Percentiles rank a stretch among this genome's conserved stretches.
phyloP scores from a whole-genome alignment of 805 yeast genomes.

The Spathaspora gorwiae region DNA sequence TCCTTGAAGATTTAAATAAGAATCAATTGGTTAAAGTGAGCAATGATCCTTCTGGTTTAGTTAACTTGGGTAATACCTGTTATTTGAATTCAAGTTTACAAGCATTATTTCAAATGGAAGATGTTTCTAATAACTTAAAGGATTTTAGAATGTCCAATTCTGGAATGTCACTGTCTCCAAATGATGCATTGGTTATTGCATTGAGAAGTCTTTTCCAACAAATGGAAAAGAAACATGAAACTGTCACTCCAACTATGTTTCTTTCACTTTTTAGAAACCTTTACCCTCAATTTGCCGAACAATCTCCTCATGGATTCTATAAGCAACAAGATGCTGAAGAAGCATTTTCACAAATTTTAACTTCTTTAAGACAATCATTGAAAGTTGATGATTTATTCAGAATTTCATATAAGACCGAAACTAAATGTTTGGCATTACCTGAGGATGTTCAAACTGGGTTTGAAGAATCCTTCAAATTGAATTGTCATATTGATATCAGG shows the following conservation, averaged over 20 bases:
- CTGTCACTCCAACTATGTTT: slow-evolving; percentile 65
- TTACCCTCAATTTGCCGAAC: slow-evolving; percentile 89
- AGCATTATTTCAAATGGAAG: slow-evolving; percentile 45
- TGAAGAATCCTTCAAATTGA: slow-evolving; percentile 65
- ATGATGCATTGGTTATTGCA: slow-evolving; percentile 20
- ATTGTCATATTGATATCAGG: slow-evolving; percentile 80
- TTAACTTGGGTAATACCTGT: slow-evolving; percentile 73
- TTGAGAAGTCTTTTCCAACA: slow-evolving; percentile 43
- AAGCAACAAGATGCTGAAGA: slow-evolving; percentile 99
- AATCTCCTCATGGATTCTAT: slow-evolving; percentile 60
- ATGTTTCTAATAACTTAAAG: slow-evolving; percentile 29
- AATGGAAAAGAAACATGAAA: slow-evolving; percentile 41
- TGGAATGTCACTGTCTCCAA: slow-evolving; percentile 9
- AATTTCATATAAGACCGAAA: slow-evolving; percentile 57
- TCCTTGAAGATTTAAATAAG: slow-evolving; percentile 64
- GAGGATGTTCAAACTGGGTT: slow-evolving; percentile 17
- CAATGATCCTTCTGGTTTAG: slow-evolving; percentile 59
- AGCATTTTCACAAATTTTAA: slow-evolving; percentile 75
- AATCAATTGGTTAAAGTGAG: slow-evolving; percentile 33
- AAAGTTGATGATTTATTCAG: slow-evolving; percentile 57
- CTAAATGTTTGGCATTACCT: slow-evolving; percentile 54
- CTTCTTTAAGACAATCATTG: slow-evolving; percentile 43
- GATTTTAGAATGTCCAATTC: slow-evolving; percentile 12
- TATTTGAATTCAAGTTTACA: slow-evolving; percentile 70
- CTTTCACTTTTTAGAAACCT: slow-evolving; percentile 58